Evolutionary conservation across 1,139 yeast species (phyloP), one percentile per base, ranked within the genome.

Genomic region (Sugiyamaella sp.): DNA sequence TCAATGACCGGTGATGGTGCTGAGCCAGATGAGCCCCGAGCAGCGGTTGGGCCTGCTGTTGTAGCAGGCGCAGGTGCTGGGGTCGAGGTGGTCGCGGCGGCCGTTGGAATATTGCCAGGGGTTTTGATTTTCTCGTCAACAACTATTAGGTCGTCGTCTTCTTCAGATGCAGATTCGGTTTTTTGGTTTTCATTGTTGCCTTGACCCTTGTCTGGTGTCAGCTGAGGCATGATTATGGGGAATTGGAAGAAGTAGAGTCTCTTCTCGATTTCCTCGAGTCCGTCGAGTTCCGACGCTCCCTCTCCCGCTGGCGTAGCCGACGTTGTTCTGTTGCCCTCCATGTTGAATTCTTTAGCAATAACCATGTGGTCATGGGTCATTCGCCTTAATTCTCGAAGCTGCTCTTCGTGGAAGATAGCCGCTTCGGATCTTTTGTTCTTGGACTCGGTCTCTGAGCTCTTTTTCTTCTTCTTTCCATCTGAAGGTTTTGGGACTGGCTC

Each of bases 141-240:
- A n/a, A 46, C 55, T 45, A 62, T 37, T 9, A 53, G 8, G 37
- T 49, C 56, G 39, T 53, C 56, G 14, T 53, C 56, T 6, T 37
- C 62, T 58, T 49, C 45, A 53, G 46, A 21, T 49, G 38, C 8
- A 29, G 35, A 12, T 12, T 29, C 35, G 8, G 35, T 5, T 29
- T 29, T 29, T 4, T 29, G 17, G 44, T 29, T 29, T 6, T 39
- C 16, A 14, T 38, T 5, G 46, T 22, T 21, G 54, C 29, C n/a
- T 4, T 12, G 29, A 10, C 9, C 14, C n/a, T 5, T 14, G 8
- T 4, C 4, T 8, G 45, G 37, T 49, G 70, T 69, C 57, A 84
- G 84, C 9, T 71, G 60, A 0, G 96, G 96, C 53, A 87, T 70
- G 14, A 79, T 70, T 38, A 81, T 78, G 4, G 97, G 96, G 55